Conservation (phyloP, 31 red algal genomes). For the Porphyra umbilicalis region DNA sequence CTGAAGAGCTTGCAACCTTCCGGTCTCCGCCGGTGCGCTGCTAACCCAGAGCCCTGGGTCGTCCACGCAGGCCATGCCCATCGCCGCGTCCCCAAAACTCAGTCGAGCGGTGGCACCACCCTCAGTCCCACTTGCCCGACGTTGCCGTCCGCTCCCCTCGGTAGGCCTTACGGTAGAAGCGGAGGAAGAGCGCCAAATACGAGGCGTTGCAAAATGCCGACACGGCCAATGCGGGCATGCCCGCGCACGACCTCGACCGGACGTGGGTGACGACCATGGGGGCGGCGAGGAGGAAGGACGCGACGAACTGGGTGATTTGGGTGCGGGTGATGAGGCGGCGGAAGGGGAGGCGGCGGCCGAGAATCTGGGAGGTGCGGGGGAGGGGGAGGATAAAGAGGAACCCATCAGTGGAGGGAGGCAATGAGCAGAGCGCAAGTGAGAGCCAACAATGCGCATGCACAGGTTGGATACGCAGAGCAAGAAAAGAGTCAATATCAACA, state of each 20-base stretch:
- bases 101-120: too few species aligned
- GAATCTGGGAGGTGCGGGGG: background rate
- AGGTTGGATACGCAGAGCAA: background rate
- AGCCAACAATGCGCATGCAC: background rate
- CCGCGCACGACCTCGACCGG: slow-evolving; percentile 13
- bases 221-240: slow-evolving; percentile 42
- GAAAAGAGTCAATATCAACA: background rate
- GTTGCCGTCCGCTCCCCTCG: background rate
- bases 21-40: too few species aligned
- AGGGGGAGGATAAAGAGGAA: background rate
- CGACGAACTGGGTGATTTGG: slow-evolving; percentile 87
- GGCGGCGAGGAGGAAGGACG: slow-evolving; percentile 58
- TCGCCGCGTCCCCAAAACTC: too few species aligned
- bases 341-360: slow-evolving; percentile 29
- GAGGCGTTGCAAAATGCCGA: slow-evolving; percentile 50
- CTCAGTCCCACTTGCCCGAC: background rate
- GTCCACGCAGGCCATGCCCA: too few species aligned
- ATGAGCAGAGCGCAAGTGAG: background rate
- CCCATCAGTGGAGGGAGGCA: background rate
- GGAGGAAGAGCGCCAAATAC: slow-evolving; percentile 76
- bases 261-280: slow-evolving; percentile 15
- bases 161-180: slow-evolving; percentile 73
- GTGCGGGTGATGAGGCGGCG: slow-evolving; percentile 58
- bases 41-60: too few species aligned
- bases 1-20: too few species aligned